Evolutionary conservation across 2,329 filamentous ascomycete genomes (phyloP), one percentile per base, ranked within the genome.

Genomic region (Fusarium sororula): DNA sequence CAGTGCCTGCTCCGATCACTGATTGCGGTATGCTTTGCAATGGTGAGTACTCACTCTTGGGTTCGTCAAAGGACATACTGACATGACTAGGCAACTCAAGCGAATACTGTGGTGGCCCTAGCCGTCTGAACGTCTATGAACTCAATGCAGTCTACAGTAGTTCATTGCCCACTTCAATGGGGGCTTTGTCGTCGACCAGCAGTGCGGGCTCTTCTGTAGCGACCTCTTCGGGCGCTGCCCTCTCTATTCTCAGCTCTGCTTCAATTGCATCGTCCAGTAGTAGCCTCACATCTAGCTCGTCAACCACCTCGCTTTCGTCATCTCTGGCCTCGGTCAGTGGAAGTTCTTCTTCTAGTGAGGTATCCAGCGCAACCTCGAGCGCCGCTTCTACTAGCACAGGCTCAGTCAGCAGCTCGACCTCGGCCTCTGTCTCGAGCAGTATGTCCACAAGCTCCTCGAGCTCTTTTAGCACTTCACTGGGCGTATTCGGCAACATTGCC

Each of bases 1-100:
- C 83, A 2, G 63, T 80, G 3, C 64, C 78, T 17, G 80, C 82
- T 1, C 65, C 79, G 1, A 75, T 76, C 5, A 55, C 73, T 1
- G 81, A 84, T 3, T 84, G 83, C 39, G 73, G 65, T 15, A 83
- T 84, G 79, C 48, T 77, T 17, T 84, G 83, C 63, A 80, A 80
- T 10, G 82, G 78, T 74, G 30, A 26, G 75, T 35, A 24, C 10
- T 15, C 47, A 45, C 54, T 14, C 6, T 26, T 8, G 3, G 15
- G 3, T 2, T 7, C 6, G 0, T 7, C 7, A 1, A 0, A 7
- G 7, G 3, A 3, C 1, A 13, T 15, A 8, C 68, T 78, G 17
- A 78, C 32, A 4, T 18, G 6, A 20, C 2, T 13, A 77, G 79
- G 79, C 5, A 84, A 84, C 48, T 65, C 73, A 6, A 82, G 80